A percentile compares a stretch with the other conserved stretches of the same genome.
Conservation (phyloP, 768 basidiomycete genomes). For the Collybia nuda region DNA sequence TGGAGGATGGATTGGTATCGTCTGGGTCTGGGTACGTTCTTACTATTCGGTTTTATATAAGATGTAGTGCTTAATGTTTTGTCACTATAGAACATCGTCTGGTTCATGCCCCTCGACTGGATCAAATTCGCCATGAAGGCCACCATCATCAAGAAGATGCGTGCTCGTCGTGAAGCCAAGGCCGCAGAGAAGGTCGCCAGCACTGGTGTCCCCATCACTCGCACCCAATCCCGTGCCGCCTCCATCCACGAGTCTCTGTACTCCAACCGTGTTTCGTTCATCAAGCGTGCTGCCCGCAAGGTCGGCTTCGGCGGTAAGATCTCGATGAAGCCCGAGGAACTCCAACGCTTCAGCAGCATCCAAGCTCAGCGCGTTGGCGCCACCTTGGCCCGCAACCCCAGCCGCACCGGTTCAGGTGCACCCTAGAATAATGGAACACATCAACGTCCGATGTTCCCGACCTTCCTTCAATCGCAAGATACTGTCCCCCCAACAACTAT, state of each 20-base stretch:
- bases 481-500: neutral
- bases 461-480: constrained; percentile 3
- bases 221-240: constrained; percentile 87
- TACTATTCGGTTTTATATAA: neutral
- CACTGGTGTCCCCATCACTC: constrained; percentile 71
- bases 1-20: constrained; percentile 95
- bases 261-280: constrained; percentile 93
- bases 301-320: constrained; percentile 86
- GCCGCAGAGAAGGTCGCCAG: constrained; percentile 36
- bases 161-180: constrained; percentile 57
- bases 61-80: constrained; percentile 7
- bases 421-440: neutral
- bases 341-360: constrained; percentile 84
- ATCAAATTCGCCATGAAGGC: constrained; percentile 98
- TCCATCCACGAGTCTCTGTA: constrained; percentile 91
- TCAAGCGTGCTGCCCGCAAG: constrained; percentile 83
- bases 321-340: constrained; percentile 80
- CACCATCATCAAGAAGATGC: constrained; percentile 84
- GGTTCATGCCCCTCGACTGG: constrained; percentile 94
- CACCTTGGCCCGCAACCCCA: constrained; percentile 76
- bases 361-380: constrained; percentile 80
- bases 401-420: constrained; percentile 41
- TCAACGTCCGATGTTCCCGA: neutral
- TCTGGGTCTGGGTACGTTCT: constrained; percentile 89
- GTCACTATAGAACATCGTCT: constrained; percentile 75